These are phyloP conservation scores for Solanum acaule DNA, from an alignment of 257 asterid species.

Conservation along the genomic window DNA sequence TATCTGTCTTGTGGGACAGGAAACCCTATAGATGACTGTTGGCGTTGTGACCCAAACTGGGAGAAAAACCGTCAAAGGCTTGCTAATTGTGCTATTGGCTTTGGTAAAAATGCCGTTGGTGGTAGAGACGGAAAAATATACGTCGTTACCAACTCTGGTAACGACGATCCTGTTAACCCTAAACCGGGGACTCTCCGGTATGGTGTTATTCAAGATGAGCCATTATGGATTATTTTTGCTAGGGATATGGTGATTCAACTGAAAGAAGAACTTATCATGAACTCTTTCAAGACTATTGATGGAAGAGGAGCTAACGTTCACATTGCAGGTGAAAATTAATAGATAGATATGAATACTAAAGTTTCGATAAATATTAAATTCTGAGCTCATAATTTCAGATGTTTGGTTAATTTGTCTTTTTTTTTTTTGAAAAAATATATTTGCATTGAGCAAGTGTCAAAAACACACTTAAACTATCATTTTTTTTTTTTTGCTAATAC, in stretches of 20 bases:
- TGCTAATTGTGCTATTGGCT: constrained; percentile 59
- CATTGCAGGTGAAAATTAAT: constrained; percentile 12
- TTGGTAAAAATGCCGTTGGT: constrained; percentile 55
- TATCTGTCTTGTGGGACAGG: constrained; percentile 47
- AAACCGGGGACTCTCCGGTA: constrained; percentile 50
- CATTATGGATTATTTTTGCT: constrained; percentile 50
- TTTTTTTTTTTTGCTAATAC: no score
- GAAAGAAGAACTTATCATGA: constrained; percentile 54
- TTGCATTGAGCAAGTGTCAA: no score
- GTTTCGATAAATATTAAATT: neutral
- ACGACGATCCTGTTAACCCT: constrained; percentile 46
- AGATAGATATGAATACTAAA: neutral
- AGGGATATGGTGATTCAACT: constrained; percentile 53
- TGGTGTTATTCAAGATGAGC: constrained; percentile 43
- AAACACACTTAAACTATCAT: no score
- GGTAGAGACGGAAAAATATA: constrained; percentile 50
- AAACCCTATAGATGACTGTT: constrained; percentile 56
- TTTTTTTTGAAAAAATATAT: no score
- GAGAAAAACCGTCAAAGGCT: constrained; percentile 36
- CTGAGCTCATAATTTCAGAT: no score
- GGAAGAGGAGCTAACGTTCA: constrained; percentile 63
- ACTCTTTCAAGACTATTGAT: constrained; percentile 61
- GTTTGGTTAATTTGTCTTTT: no score
- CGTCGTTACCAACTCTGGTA: constrained; percentile 33
- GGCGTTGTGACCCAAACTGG: constrained; percentile 55